Conservation (phyloP, 1,139 yeast species). For the Protomyces arabidopsidicola region DNA sequence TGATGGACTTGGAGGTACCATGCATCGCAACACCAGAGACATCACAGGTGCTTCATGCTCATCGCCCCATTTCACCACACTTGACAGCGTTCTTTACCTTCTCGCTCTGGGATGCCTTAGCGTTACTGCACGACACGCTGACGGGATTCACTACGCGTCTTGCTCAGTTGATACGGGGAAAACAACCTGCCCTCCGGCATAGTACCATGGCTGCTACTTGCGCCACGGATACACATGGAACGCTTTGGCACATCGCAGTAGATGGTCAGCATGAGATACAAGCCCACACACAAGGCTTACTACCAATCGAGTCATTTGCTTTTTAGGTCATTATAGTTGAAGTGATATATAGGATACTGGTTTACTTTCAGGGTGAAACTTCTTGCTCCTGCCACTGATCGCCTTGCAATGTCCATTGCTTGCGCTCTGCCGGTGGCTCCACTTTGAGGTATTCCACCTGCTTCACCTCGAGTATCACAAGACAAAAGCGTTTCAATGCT, state of each 20-base stretch:
- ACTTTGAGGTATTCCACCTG: constrained; percentile 21
- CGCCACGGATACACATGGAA: background rate
- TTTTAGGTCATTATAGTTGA: too few relatives aligned
- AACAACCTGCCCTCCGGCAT: too few relatives aligned
- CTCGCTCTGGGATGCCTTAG: background rate
- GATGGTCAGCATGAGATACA: background rate
- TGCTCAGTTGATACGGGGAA: too few relatives aligned
- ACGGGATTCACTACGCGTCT: too few relatives aligned
- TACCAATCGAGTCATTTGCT: too few relatives aligned
- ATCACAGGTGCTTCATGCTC: background rate
- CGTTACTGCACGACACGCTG: too few relatives aligned
- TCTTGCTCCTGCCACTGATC: constrained; percentile 2
- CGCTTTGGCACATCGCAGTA: background rate
- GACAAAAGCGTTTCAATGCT: constrained; percentile 20
- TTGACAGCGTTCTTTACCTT: background rate
- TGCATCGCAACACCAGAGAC: background rate
- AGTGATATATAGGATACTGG: too few relatives aligned
- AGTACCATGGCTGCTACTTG: too few relatives aligned
- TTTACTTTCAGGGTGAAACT: constrained; percentile 1
- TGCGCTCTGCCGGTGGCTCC: constrained; percentile 21
- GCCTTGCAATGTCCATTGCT: constrained; percentile 8
- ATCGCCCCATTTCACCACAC: background rate
- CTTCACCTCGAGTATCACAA: constrained; percentile 14
- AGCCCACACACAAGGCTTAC: too few relatives aligned
- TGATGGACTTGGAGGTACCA: background rate